Percentiles rank a stretch among this genome's conserved stretches.
phyloP scores from a whole-genome alignment of 1,284 basidiomycete genomes.

The Schizophyllum commune region DNA sequence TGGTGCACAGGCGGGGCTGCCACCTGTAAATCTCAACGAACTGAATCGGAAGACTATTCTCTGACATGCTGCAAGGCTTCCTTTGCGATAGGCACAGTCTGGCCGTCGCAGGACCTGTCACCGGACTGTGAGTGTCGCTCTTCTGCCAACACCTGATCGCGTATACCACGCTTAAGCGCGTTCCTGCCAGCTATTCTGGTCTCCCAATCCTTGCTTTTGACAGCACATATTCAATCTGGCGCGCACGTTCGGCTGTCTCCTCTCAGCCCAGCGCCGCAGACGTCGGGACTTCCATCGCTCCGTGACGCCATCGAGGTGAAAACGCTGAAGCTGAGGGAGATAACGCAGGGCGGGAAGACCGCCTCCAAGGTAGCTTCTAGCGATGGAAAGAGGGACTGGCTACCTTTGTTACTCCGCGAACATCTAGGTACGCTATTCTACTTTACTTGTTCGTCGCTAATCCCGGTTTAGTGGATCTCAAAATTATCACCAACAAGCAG shows the following conservation, averaged over 20 bases:
- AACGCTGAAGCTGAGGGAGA: constrained; percentile 44
- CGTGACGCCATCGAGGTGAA: constrained; percentile 43
- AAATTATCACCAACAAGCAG: constrained; percentile 60
- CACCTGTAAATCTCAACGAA: constrained; percentile 22
- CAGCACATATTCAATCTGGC: constrained; percentile 44
- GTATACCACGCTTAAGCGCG: constrained; percentile 16
- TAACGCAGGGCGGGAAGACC: constrained; percentile 15
- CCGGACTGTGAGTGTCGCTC: constrained; percentile 40
- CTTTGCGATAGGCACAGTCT: constrained; percentile 60
- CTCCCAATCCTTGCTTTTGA: constrained; percentile 50
- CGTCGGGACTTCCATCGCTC: constrained; percentile 38
- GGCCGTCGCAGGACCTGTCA: constrained; percentile 58
- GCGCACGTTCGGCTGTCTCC: constrained; percentile 36
- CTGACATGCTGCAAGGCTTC: constrained; percentile 11
- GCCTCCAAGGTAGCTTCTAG: constrained; percentile 10
- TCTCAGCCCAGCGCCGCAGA: constrained; percentile 26
- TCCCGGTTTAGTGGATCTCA: constrained; percentile 54
- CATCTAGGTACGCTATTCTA: constrained; percentile 39
- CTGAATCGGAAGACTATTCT: constrained; percentile 3
- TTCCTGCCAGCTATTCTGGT: constrained; percentile 39
- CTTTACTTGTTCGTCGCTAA: constrained; percentile 9
- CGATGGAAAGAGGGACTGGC: constrained; percentile 50
- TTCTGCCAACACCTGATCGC: constrained; percentile 10
- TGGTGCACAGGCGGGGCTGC: constrained; percentile 3
- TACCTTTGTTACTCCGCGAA: constrained; percentile 56